Percentiles rank a stretch among this genome's conserved stretches.
Evolutionary conservation across 2,329 filamentous ascomycete species (phyloP).

Genomic region (Cytospora piceae): DNA sequence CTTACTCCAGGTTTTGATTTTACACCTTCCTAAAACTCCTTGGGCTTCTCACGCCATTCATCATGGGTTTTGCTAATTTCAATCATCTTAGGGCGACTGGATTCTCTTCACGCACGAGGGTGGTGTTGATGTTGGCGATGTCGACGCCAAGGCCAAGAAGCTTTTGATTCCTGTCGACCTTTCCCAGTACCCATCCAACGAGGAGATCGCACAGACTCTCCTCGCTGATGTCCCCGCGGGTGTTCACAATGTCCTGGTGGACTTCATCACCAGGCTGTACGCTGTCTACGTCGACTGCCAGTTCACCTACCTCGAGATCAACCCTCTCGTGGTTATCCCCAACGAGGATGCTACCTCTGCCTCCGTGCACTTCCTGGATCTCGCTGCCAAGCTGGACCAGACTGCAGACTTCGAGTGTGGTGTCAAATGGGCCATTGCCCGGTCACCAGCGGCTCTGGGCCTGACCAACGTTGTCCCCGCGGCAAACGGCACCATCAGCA

Average conservation of each 20-base stretch:
- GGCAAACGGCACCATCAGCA: slow-evolving; percentile 76
- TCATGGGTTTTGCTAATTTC: slow-evolving; percentile 21
- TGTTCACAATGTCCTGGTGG: slow-evolving; percentile 96
- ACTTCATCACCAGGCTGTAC: slow-evolving; percentile 98
- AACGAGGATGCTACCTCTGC: slow-evolving; percentile 91
- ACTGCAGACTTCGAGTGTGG: slow-evolving; percentile 99
- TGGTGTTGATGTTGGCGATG: slow-evolving; percentile 99
- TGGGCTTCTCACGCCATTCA: slow-evolving; percentile 31
- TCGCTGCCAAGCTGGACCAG: slow-evolving; percentile 98
- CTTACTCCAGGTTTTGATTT: slow-evolving; percentile 18
- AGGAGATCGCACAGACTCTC: slow-evolving; percentile 82
- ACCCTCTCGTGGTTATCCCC: slow-evolving; percentile 96
- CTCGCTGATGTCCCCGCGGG: slow-evolving; percentile 93
- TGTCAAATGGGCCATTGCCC: slow-evolving; percentile 97
- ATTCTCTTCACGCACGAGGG: slow-evolving; percentile 99
- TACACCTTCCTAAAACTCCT: slow-evolving; percentile 32
- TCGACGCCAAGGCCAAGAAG: slow-evolving; percentile 99
- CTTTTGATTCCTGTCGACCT: slow-evolving; percentile 96
- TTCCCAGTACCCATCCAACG: slow-evolving; percentile 91
- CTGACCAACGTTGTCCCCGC: slow-evolving; percentile 68
- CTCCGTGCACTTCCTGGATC: slow-evolving; percentile 95
- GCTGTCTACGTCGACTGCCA: slow-evolving; percentile 99
- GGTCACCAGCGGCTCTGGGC: slow-evolving; percentile 86
- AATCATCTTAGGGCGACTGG: slow-evolving; percentile 80
- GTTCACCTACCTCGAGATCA: slow-evolving; percentile 99